Base-by-base conservation (phyloP, 1,284 basidiomycete genomes). In the Flammula alnicola region DNA sequence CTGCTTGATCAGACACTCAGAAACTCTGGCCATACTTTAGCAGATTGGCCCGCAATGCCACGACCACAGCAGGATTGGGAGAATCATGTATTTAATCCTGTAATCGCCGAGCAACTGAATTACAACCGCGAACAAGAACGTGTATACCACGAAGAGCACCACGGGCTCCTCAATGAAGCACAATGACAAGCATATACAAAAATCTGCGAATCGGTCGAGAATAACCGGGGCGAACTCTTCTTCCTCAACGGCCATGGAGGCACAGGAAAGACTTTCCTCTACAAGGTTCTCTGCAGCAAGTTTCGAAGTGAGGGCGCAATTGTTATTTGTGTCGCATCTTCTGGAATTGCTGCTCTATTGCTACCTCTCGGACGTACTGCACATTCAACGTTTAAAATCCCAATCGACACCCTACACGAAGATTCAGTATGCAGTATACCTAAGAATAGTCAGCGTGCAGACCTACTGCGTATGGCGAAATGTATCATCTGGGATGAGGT, bases 301-400 rank as follows among this genome's bases (percentile, higher is more conserved):
- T 23, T 77, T 3, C 58, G 61, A 17, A 41, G 49, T n/a, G 47
- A 60, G 27, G 59, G 58, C 0, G n/a, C 47, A 8, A 67, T 77
- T 56, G 67, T 73, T 0, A 58, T 79, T 0, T 74, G 69, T 64
- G 71, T 69, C 8, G 69, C 75, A 12, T 76, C 74, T 1, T 76
- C 71, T n/a, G 75, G 75, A 1, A 73, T 78, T 47, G 66, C 76
- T 14, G 62, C 74, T 5, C 59, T 77, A 0, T 58, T 77, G 0
- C 47, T 77, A 0, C 51, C 37, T 3, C 71, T 70, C 12, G 74
- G 75, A 2, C 54, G 64, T 2, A 79, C 75, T 29, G 40, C 40
- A 16, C 40, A 42, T 20, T 42, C 40, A 9, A 42, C n/a, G 16
- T 42, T 42, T 17, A 65, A 11, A 33, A 61, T 2, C 70, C 68